A percentile compares a stretch with the other conserved stretches of the same genome.
Conservation (phyloP, 257 asterid genomes). For the Solanum tarijense region DNA sequence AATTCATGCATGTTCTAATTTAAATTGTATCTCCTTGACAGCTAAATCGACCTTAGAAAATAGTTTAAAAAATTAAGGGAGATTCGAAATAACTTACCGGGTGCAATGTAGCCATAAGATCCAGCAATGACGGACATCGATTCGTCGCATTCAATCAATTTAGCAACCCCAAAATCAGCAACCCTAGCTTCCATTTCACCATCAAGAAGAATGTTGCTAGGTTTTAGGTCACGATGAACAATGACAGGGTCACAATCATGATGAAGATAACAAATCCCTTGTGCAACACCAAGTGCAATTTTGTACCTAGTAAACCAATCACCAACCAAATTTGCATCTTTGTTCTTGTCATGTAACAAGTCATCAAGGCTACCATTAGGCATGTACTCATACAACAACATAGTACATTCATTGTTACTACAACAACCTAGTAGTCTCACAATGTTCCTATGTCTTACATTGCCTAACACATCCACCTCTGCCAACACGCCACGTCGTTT, state of each 20-base stretch:
- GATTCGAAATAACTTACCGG: slow-evolving; percentile 27
- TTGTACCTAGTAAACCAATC: slow-evolving; percentile 75
- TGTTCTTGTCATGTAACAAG: slow-evolving; percentile 56
- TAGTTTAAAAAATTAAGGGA: neutral
- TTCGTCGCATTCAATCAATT: slow-evolving; percentile 51
- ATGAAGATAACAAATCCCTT: slow-evolving; percentile 79
- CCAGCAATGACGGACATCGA: slow-evolving; percentile 88
- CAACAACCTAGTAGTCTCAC: slow-evolving; percentile 74
- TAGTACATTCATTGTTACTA: slow-evolving; percentile 49
- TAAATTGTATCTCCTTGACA: neutral
- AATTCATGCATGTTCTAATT: neutral
- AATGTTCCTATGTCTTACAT: slow-evolving; percentile 77
- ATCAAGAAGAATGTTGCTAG: slow-evolving; percentile 68
- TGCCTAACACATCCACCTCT: slow-evolving; percentile 88
- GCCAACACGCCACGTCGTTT: slow-evolving; percentile 63
- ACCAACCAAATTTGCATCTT: slow-evolving; percentile 38
- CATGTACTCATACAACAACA: slow-evolving; percentile 90
- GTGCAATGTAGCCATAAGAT: slow-evolving; percentile 94
- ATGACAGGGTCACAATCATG: slow-evolving; percentile 81
- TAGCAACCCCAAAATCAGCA: slow-evolving; percentile 89
- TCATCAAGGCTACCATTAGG: slow-evolving; percentile 87
- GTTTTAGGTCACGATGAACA: slow-evolving; percentile 70
- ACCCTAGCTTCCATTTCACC: slow-evolving; percentile 76
- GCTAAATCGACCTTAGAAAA: neutral
- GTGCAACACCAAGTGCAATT: slow-evolving; percentile 81